phyloP scores from a whole-genome alignment of 805 yeast genomes.

The Clavispora carvajalis region DNA sequence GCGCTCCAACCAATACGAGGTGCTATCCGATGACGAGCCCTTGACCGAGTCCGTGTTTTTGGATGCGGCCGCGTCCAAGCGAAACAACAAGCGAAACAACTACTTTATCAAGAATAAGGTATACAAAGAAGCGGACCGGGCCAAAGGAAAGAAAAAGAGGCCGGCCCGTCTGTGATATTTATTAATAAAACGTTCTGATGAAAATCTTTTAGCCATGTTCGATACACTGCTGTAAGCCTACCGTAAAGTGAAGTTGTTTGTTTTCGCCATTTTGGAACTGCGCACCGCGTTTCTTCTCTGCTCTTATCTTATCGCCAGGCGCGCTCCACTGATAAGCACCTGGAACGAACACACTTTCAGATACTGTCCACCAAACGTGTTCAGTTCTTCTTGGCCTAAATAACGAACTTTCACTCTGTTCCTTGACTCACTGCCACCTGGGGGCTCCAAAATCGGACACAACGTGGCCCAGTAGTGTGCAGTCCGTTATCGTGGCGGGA shows the following conservation, averaged over 20 bases:
- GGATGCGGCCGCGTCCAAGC: conserved; percentile 12
- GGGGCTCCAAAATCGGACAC: too few relatives aligned
- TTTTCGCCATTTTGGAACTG: too few relatives aligned
- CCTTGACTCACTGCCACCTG: too few relatives aligned
- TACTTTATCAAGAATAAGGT: conserved; percentile 17
- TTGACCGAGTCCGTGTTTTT: conserved; percentile 8
- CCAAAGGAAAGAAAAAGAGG: conserved; percentile 5
- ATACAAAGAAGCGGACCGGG: conserved; percentile 13
- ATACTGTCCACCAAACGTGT: too few relatives aligned
- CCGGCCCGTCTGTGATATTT: not conserved
- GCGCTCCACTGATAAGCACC: not conserved
- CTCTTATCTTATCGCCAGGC: conserved; percentile 1
- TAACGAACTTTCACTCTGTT: too few relatives aligned
- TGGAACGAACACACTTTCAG: too few relatives aligned
- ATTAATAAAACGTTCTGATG: not conserved
- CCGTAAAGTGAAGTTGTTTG: too few relatives aligned
- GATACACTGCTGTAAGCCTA: too few relatives aligned
- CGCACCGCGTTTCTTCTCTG: not conserved
- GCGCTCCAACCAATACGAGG: conserved; percentile 13
- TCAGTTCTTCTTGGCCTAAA: too few relatives aligned
- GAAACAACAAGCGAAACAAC: conserved; percentile 18
- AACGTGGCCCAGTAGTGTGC: too few relatives aligned
- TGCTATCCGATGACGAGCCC: conserved; percentile 11
- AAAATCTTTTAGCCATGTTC: too few relatives aligned
- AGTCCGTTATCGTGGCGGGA: not conserved